phyloP scores from a whole-genome alignment of 495 filamentous ascomycete genomes.

The Aspergillus cavernicola region DNA sequence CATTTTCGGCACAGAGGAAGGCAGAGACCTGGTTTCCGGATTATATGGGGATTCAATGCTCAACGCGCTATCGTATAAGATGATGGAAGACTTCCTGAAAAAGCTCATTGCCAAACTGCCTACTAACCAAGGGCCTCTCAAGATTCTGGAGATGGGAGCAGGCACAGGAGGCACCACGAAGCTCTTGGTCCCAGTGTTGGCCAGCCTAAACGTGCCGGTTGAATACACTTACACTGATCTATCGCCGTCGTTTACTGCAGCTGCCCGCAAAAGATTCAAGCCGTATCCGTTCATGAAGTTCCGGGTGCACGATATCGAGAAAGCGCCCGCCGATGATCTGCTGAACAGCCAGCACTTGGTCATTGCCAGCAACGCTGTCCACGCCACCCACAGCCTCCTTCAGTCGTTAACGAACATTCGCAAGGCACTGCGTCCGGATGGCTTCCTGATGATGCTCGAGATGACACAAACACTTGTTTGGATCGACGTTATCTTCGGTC shows the following conservation, averaged over 20 bases:
- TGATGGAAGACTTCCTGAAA: too few relatives aligned
- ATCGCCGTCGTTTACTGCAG: slow-evolving; percentile 33
- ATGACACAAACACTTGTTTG: slow-evolving; percentile 37
- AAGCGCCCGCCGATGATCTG: slow-evolving; percentile 33
- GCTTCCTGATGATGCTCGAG: slow-evolving; percentile 42
- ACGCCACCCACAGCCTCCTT: slow-evolving; percentile 39
- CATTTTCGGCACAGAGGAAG: too few relatives aligned
- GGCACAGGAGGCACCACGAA: slow-evolving; percentile 1
- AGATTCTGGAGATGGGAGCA: not conserved
- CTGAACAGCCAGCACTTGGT: slow-evolving; percentile 41
- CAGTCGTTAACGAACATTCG: slow-evolving; percentile 28
- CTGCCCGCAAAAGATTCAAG: slow-evolving; percentile 29
- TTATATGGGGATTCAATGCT: too few relatives aligned
- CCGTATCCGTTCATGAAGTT: slow-evolving; percentile 36
- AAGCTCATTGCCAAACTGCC: too few relatives aligned
- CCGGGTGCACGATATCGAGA: slow-evolving; percentile 36
- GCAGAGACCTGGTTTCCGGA: too few relatives aligned
- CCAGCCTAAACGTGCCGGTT: slow-evolving; percentile 13
- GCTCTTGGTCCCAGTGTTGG: not conserved
- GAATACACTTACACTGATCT: slow-evolving; percentile 49
- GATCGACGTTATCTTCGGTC: slow-evolving; percentile 45
- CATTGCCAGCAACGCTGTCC: too few relatives aligned
- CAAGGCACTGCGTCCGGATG: slow-evolving; percentile 35
- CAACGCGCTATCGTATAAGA: too few relatives aligned
- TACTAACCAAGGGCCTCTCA: too few relatives aligned